phyloP scores from a whole-genome alignment of 2,329 filamentous ascomycete species.

The Lasiodiplodia hormozganensis region DNA sequence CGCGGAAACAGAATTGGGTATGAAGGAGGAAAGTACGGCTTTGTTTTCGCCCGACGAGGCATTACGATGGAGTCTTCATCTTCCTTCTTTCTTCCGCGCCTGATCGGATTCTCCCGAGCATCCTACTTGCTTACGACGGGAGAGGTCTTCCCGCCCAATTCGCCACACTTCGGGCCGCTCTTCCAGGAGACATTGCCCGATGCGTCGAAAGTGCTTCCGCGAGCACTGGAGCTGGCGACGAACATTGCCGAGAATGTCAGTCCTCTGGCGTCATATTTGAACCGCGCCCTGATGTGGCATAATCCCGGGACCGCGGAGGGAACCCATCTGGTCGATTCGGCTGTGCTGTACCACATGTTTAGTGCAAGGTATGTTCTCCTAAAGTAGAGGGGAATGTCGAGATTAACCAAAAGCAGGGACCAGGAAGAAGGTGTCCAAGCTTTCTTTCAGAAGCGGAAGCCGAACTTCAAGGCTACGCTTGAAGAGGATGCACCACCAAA shows the following conservation, averaged over 20 bases:
- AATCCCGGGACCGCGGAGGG: slow-evolving; percentile 28
- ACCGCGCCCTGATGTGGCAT: slow-evolving; percentile 30
- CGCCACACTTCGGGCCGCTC: slow-evolving; percentile 25
- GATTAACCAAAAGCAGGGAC: neutral
- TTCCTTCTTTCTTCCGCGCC: slow-evolving; percentile 32
- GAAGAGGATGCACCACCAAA: slow-evolving; percentile 30
- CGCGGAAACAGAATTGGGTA: neutral
- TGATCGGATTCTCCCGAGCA: slow-evolving; percentile 31
- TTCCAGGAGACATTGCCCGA: slow-evolving; percentile 29
- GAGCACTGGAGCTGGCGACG: slow-evolving; percentile 24
- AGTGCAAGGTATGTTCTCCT: neutral
- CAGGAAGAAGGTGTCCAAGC: slow-evolving; percentile 21
- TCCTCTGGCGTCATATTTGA: slow-evolving; percentile 28
- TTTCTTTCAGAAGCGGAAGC: slow-evolving; percentile 31
- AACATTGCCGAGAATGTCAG: slow-evolving; percentile 17
- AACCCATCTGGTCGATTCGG: slow-evolving; percentile 30
- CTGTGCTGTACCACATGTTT: slow-evolving; percentile 27
- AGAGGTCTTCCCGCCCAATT: slow-evolving; percentile 27
- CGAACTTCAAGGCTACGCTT: slow-evolving; percentile 29
- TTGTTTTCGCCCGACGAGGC: slow-evolving; percentile 31
- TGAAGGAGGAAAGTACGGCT: slow-evolving; percentile 27
- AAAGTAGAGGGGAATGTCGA: neutral
- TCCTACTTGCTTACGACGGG: slow-evolving; percentile 31
- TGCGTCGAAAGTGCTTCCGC: slow-evolving; percentile 5
- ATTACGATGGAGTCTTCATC: slow-evolving; percentile 31